A percentile compares a stretch with the other conserved stretches of the same genome.
These are phyloP conservation scores for Trichosanthes truncata DNA, from an alignment of 306 rosid species.

Conservation along the genomic window DNA sequence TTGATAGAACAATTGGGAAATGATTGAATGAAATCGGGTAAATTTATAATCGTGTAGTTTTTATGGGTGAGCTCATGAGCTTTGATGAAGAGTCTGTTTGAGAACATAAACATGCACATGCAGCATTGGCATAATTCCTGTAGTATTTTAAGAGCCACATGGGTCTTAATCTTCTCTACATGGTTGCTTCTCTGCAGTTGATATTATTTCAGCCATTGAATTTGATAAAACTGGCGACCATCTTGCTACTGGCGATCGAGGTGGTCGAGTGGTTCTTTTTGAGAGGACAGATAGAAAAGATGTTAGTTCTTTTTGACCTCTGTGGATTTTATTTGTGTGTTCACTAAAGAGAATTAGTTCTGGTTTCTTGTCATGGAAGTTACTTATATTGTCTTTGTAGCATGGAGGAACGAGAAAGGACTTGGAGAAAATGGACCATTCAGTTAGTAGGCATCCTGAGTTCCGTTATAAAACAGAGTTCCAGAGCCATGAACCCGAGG, in stretches of 20 bases:
- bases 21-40: background rate
- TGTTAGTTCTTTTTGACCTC: slow-evolving; percentile 34
- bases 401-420: slow-evolving; percentile 76
- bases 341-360: slow-evolving; percentile 6
- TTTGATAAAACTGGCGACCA: slow-evolving; percentile 91
- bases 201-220: slow-evolving; percentile 96
- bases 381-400: slow-evolving; percentile 22
- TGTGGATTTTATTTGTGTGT: slow-evolving; percentile 8
- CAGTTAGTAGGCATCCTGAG: slow-evolving; percentile 85
- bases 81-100: background rate
- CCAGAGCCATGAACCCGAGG: slow-evolving; percentile 99
- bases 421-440: slow-evolving; percentile 70
- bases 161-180: slow-evolving; percentile 14
- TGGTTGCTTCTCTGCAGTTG: slow-evolving; percentile 55
- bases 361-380: slow-evolving; percentile 4
- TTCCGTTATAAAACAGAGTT: slow-evolving; percentile 98
- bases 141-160: slow-evolving; percentile 10
- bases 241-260: slow-evolving; percentile 99
- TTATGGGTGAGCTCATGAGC: background rate
- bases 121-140: background rate
- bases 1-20: background rate
- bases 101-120: background rate
- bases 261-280: slow-evolving; percentile 98
- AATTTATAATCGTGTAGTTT: background rate
- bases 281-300: slow-evolving; percentile 94